Evolutionary conservation across 2,329 filamentous ascomycete genomes (phyloP), one percentile per base, ranked within the genome.

Genomic region (Fusarium sublunatum): DNA sequence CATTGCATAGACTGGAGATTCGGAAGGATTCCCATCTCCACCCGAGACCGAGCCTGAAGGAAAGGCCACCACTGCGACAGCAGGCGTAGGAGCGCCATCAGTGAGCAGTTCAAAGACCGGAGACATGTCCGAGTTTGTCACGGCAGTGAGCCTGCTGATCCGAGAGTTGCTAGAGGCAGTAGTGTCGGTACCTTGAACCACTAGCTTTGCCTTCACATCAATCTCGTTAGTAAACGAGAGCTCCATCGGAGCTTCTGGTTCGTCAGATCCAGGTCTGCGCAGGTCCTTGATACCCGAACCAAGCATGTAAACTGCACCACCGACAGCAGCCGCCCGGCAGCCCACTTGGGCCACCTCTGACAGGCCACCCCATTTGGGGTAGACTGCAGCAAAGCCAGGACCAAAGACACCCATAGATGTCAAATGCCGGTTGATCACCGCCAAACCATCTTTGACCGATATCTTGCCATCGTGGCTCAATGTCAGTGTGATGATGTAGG

Each of bases 311-410:
- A 96, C 86, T 10, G 89, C 92, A 43, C 95, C 95, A 32, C 94
- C 94, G 7, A 99, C 95, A 19, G 94, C 94, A 61, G 89, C 88
- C 35, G 94, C 92, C 67, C 94, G 90, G 74, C 95, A 98, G 5
- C 89, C 91, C 24, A 97, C 93, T 79, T 99, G 94, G 28, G 91
- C 88, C 58, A 98, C 87, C 77, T 99, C 94, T 29, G 92, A 90
- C 42, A 91, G 82, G 26, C 94, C 93, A 42, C 94, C 94, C 89
- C 93, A 99, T 81, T 97, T 97, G 22, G 93, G 90, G 66, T 96
- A 86, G 11, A 99, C 87, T 42, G 92, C 91, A 47, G 91, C 91
- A 73, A 98, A 98, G 9, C 94, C 93, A 43, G 91, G 86, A 0
- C 94, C 94, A 69, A 97, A 94, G 5, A 91, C 80, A 7, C 94